phyloP scores from a whole-genome alignment of 108 stramenopile species.

The Aurantiochytrium sp. region DNA sequence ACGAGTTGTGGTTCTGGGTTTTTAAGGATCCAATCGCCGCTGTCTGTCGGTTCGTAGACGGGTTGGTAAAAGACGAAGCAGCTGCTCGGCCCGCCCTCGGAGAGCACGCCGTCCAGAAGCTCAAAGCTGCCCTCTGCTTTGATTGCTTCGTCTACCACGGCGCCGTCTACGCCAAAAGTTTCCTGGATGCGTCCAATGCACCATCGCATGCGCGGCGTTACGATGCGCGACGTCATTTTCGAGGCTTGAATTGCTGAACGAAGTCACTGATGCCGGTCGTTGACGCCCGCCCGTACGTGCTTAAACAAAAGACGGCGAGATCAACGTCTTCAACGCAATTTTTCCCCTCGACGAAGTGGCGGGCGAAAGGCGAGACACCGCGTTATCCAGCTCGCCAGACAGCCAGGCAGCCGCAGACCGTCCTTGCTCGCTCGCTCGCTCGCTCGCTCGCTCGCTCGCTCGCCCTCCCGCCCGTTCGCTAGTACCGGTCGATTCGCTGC shows the following conservation, averaged over 20 bases:
- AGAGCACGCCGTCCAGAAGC: neutral
- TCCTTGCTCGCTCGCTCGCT: no score
- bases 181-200: conserved; percentile 8
- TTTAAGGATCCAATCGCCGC: neutral
- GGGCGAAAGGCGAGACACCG: no score
- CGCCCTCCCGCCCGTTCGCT: no score
- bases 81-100: neutral
- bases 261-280: no score
- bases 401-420: no score
- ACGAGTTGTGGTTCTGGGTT: neutral
- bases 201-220: conserved; percentile 14
- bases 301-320: no score
- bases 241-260: neutral
- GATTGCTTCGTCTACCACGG: neutral
- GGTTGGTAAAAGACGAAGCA: conserved; percentile 12
- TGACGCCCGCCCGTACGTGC: no score
- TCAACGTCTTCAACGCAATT: no score
- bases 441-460: no score
- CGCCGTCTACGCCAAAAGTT: neutral
- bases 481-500: no score
- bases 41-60: neutral
- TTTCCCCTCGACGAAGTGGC: no score
- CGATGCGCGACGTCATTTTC: neutral
- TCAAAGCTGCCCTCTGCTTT: neutral
- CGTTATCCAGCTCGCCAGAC: no score